Evolutionary conservation across 164 flowering plant genomes (phyloP).

Genomic region (Hamamelis virginiana): DNA sequence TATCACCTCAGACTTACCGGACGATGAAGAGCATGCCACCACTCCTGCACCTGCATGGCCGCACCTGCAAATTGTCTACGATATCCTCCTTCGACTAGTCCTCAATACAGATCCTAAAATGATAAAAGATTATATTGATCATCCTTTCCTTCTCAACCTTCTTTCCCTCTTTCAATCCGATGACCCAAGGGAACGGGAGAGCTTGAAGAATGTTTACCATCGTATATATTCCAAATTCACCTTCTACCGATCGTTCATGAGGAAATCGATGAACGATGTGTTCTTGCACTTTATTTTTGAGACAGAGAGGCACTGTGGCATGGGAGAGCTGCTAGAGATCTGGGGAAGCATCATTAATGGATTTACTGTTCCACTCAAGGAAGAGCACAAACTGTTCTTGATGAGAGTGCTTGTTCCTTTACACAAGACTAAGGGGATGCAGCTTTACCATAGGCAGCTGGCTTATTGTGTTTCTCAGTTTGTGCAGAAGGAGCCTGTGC

Average conservation of each 20-base stretch:
- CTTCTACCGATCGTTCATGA: conserved; percentile 60
- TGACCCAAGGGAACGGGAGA: conserved; percentile 65
- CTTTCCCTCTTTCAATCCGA: conserved; percentile 63
- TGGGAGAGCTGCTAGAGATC: conserved; percentile 71
- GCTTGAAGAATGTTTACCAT: conserved; percentile 67
- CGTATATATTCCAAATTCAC: conserved; percentile 60
- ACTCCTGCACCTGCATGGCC: conserved; percentile 49
- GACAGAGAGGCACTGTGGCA: conserved; percentile 54
- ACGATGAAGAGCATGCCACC: conserved; percentile 45
- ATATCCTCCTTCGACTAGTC: conserved; percentile 51
- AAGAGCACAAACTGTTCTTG: conserved; percentile 74
- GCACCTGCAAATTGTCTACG: conserved; percentile 63
- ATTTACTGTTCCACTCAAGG: conserved; percentile 69
- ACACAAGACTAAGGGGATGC: conserved; percentile 69
- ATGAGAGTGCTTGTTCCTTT: conserved; percentile 63
- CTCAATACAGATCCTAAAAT: conserved; percentile 39
- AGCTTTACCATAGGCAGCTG: conserved; percentile 58
- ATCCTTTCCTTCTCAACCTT: conserved; percentile 49
- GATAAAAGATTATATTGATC: conserved; percentile 37
- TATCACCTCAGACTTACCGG: conserved; percentile 28
- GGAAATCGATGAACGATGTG: conserved; percentile 67
- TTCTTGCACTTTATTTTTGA: conserved; percentile 53
- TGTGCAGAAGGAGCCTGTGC: conserved; percentile 70
- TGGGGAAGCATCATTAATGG: conserved; percentile 85
- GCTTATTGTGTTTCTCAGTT: conserved; percentile 76